Percentiles rank a stretch among this genome's conserved stretches.
Evolutionary conservation across 1,284 basidiomycete species (phyloP).

Genomic region (Cryptococcus depauperatus): DNA sequence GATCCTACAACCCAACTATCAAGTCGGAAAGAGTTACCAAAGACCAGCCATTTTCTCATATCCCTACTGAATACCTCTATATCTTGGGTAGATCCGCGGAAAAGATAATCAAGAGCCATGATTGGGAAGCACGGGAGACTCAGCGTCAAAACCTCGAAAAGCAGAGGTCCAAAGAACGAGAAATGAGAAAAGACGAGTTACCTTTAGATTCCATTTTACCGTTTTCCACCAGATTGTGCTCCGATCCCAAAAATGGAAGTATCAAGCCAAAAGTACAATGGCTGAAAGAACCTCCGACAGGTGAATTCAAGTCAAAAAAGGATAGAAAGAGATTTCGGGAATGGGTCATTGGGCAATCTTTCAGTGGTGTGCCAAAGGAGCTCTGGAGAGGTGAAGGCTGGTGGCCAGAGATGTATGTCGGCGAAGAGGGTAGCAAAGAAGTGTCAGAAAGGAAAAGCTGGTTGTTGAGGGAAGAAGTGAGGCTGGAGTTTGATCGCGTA

Average conservation of each 20-base stretch:
- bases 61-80: background rate
- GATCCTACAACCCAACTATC: background rate
- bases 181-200: background rate
- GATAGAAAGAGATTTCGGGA: slow-evolving; percentile 3
- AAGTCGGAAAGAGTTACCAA: too few relatives aligned
- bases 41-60: background rate
- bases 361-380: slow-evolving; percentile 29
- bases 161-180: background rate
- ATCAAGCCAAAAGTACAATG: slow-evolving; percentile 4
- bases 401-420: slow-evolving; percentile 36
- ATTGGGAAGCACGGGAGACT: background rate
- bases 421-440: background rate
- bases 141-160: background rate
- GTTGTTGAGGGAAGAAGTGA: slow-evolving; percentile 27
- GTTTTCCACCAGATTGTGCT: slow-evolving; percentile 20
- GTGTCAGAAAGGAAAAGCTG: slow-evolving; percentile 18
- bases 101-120: background rate
- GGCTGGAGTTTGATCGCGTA: slow-evolving; percentile 26
- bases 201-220: slow-evolving; percentile 11
- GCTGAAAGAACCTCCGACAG: slow-evolving; percentile 5
- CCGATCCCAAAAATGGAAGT: slow-evolving; percentile 5
- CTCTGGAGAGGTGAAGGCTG: slow-evolving; percentile 42
- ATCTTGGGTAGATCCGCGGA: background rate
- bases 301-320: slow-evolving; percentile 1
- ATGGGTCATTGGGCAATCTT: slow-evolving; percentile 7